A percentile compares a stretch with the other conserved stretches of the same genome.
Conservation (phyloP, 2,329 filamentous ascomycete species). For the Lizonia empirigonia region DNA sequence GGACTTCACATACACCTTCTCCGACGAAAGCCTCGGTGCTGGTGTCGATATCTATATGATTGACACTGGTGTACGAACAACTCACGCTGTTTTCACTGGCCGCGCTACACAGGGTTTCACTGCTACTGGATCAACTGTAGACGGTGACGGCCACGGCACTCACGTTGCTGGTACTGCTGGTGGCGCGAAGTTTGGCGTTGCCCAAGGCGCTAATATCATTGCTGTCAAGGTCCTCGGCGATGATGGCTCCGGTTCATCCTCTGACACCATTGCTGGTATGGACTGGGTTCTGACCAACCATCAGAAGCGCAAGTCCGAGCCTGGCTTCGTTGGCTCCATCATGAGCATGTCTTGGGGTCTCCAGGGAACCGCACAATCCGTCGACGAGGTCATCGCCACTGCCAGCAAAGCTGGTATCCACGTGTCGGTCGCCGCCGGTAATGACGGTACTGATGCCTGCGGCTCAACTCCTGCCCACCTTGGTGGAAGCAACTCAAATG, state of each 20-base stretch:
- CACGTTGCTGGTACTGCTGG: constrained; percentile 55
- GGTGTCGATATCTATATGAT: constrained; percentile 58
- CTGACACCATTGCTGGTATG: constrained; percentile 58
- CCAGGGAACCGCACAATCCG: constrained; percentile 36
- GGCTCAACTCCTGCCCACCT: constrained; percentile 49
- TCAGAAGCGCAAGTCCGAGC: constrained; percentile 47
- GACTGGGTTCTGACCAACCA: constrained; percentile 54
- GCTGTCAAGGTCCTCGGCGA: constrained; percentile 59
- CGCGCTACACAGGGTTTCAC: constrained; percentile 52
- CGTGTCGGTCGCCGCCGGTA: constrained; percentile 55
- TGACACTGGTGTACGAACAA: constrained; percentile 56
- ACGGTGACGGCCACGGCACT: constrained; percentile 56
- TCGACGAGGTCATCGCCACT: constrained; percentile 44
- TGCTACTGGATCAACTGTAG: constrained; percentile 41
- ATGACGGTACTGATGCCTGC: constrained; percentile 51
- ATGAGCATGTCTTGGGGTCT: constrained; percentile 56
- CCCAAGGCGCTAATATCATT: constrained; percentile 55
- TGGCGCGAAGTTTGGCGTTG: constrained; percentile 53
- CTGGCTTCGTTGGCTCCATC: constrained; percentile 52
- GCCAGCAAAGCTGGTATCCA: constrained; percentile 51
- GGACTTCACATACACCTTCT: constrained; percentile 52
- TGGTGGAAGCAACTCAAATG: constrained; percentile 49
- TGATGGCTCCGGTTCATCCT: constrained; percentile 53
- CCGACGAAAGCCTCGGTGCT: constrained; percentile 44
- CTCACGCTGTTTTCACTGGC: constrained; percentile 53